Evolutionary conservation across 331 rosid genomes (phyloP), one percentile per base, ranked within the genome.

Genomic region (Cydonia oblonga): DNA sequence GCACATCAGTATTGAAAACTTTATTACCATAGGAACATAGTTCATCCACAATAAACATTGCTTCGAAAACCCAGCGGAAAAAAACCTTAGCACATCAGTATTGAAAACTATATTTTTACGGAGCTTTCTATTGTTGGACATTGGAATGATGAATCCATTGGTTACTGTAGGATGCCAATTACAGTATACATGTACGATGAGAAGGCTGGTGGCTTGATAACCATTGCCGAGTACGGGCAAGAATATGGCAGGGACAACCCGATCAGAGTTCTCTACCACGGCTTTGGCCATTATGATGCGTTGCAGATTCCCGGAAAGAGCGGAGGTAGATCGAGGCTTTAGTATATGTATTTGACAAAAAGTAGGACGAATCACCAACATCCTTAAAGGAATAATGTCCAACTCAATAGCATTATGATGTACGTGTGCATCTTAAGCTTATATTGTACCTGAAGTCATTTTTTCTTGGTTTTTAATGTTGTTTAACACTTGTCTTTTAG

Each of bases 231-330:
- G 80, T 92, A 92, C 72, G 97, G 96, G 68, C 85, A 90, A 84
- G 97, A 92, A 74, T 88, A 92, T 11, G 90, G 95, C 40, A 85
- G 74, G 69, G 86, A 89, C 38, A 85, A 89, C 76, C 97, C 97
- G 24, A 84, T 91, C 68, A 84, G 82, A 76, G 91, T 93, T 74
- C 98, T 93, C 71, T 93, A 91, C 72, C 86, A 91, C 30, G 98
- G 96, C 32, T 93, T 81, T 89, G 96, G 97, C 77, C 98, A 93
- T 70, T 91, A 93, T 66, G 98, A 93, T 71, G 96, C 98, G 13
- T 71, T 91, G 77, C 88, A 84, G 68, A 83, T 91, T 70, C 96
- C 89, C 32, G 76, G 72, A 78, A 83, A 75, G 69, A 78, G 75
- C 71, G 84, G 80, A 61, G 72, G 64, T 66, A 83, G 75, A 69